A percentile compares a stretch with the other conserved stretches of the same genome.
phyloP scores from a whole-genome alignment of 371 early-diverging fungal species.

The Polyrhizophydium stewartii region DNA sequence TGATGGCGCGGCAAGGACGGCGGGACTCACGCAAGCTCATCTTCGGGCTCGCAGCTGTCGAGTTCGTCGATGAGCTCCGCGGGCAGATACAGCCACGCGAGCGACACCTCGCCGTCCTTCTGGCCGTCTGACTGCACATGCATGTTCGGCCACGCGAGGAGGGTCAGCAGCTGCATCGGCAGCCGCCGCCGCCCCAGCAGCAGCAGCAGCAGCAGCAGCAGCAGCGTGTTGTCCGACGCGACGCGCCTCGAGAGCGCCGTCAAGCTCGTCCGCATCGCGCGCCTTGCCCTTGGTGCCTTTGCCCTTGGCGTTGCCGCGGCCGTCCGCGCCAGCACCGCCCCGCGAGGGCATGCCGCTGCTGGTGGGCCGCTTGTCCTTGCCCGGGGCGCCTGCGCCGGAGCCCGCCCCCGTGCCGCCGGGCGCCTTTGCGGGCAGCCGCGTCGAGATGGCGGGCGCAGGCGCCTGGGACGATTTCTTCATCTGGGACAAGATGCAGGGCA shows the following conservation, averaged over 20 bases:
- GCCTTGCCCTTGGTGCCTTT: background rate
- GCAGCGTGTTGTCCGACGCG: background rate
- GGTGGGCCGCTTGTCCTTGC: slow-evolving; percentile 4
- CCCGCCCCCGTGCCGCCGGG: too few species aligned
- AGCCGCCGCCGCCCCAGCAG: background rate
- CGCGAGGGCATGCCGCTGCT: background rate
- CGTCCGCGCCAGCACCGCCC: background rate
- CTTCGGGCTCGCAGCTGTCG: slow-evolving; percentile 2
- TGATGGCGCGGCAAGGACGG: background rate
- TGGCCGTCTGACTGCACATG: background rate
- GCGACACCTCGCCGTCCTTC: background rate
- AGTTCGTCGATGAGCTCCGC: slow-evolving; percentile 3
- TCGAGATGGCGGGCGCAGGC: too few species aligned
- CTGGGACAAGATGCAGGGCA: too few species aligned
- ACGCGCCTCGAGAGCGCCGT: background rate
- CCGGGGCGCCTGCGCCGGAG: background rate
- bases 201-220: background rate
- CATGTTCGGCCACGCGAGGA: too few species aligned
- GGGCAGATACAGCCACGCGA: slow-evolving; percentile 2
- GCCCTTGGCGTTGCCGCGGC: background rate
- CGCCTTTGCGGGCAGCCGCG: too few species aligned
- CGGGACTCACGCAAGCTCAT: background rate
- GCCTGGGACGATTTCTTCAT: too few species aligned
- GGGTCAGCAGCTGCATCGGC: background rate
- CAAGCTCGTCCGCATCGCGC: background rate